These are phyloP conservation scores for Ceratobasidium sp. DNA, from an alignment of 1,284 basidiomycete species.

Conservation along the genomic window DNA sequence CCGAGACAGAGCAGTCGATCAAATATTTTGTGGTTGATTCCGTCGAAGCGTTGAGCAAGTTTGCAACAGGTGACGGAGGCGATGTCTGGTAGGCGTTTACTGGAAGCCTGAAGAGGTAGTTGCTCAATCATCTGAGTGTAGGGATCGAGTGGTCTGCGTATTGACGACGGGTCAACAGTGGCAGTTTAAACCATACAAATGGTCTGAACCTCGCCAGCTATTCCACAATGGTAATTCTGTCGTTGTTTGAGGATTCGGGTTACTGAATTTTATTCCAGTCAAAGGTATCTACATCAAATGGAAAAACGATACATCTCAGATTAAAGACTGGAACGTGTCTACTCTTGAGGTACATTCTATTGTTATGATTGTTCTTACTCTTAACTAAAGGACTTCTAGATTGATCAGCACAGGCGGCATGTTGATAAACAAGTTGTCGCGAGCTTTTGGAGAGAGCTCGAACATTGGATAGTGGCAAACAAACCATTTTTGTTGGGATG, in stretches of 20 bases:
- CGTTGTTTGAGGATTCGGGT: conserved; percentile 4
- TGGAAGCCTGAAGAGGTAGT: not conserved
- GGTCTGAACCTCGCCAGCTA: conserved; percentile 88
- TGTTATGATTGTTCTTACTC: conserved; percentile 1
- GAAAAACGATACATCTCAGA: conserved; percentile 88
- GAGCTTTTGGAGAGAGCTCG: conserved; percentile 92
- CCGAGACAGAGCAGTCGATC: conserved; percentile 50
- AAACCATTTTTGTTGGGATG: conserved; percentile 62
- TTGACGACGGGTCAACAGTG: conserved; percentile 97
- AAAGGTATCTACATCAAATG: conserved; percentile 94
- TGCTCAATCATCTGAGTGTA: conserved; percentile 41
- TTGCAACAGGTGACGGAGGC: conserved; percentile 62
- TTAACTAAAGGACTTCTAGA: conserved; percentile 56
- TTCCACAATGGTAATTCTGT: conserved; percentile 86
- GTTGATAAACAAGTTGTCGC: conserved; percentile 96
- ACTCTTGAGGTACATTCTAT: conserved; percentile 75
- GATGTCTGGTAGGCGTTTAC: conserved; percentile 73
- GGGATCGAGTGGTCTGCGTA: conserved; percentile 93
- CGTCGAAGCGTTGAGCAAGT: conserved; percentile 89
- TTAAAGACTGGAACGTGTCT: conserved; percentile 96
- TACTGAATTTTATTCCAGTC: conserved; percentile 58
- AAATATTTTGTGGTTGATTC: conserved; percentile 89
- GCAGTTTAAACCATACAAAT: conserved; percentile 97
- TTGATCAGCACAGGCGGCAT: conserved; percentile 88
- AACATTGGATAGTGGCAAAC: conserved; percentile 81